Base-by-base conservation (phyloP, 2,329 filamentous ascomycete genomes). In the Venturia pyrina region DNA sequence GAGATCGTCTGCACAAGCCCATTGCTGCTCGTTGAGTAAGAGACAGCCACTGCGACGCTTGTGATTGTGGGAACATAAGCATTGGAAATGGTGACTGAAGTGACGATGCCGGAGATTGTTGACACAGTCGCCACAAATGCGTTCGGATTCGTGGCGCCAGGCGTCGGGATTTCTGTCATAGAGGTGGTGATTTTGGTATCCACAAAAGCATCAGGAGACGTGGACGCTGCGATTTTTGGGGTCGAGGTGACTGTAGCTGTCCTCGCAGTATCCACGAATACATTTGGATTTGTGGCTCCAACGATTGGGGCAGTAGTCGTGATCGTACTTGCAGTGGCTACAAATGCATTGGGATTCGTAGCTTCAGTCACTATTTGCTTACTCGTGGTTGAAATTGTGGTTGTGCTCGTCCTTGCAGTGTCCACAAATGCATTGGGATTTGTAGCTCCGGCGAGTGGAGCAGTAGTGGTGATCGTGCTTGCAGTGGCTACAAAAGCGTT, bases 31-130 rank as follows among this genome's bases (percentile, higher is more conserved):
- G 53, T 59, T 19, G 17, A 59, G 28, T 34, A n/a, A 37, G 28
- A 34, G 53, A 37, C 32, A 37, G 53, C 32, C 28, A 37, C 53
- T 19, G 53, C 53, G 8, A 59, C 32, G 32, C 53, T 59, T 8
- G 53, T 59, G 17, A 59, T 59, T 8, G 53, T 59, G 53, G 53
- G 53, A 6, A 59, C 53, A 32, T 59, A 59, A n/a, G 53, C 53
- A 13, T 37, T 21, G 1, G 53, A 17, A 59, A 37, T 19, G 17
- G 53, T 59, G 19, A 21, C 24, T 28, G 53, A 59, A 15, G 53
- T 59, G 28, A 28, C 10, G 28, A 59, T 21, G 17, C 53, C 53
- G 24, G 53, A 53, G 13, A 53, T 28, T 11, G 48, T 59, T 5
- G 63, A 43, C 15, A 37, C 34, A 11, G 34, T 41, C 13, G 32